Evolutionary conservation across 2,329 filamentous ascomycete genomes (phyloP).

Genomic region (Alternaria postmessia): DNA sequence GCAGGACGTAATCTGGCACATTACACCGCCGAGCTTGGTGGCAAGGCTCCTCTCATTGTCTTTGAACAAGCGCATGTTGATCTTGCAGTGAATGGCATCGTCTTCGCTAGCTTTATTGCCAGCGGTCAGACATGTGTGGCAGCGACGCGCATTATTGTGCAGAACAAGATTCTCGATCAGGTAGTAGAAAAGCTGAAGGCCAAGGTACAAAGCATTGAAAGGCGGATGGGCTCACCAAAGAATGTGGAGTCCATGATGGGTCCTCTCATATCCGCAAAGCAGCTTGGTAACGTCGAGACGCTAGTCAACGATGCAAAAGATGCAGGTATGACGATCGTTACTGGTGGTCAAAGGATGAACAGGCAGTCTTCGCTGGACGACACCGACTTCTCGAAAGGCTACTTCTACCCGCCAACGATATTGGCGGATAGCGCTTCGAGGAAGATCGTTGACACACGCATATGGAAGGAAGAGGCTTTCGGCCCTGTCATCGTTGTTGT

Average conservation of each 20-base stretch:
- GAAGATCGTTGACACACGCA: constrained; percentile 47
- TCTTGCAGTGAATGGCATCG: constrained; percentile 50
- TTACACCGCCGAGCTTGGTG: constrained; percentile 50
- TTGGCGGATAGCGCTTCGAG: constrained; percentile 40
- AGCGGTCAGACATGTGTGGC: constrained; percentile 66
- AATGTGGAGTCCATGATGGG: constrained; percentile 70
- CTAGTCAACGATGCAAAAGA: constrained; percentile 49
- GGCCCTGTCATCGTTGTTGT: constrained; percentile 61
- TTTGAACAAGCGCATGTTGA: constrained; percentile 50
- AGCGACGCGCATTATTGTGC: constrained; percentile 62
- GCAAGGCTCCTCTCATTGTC: constrained; percentile 50
- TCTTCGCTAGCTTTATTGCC: constrained; percentile 58
- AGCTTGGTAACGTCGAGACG: constrained; percentile 48
- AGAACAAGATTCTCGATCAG: constrained; percentile 54
- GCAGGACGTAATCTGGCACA: constrained; percentile 46
- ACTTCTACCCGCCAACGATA: constrained; percentile 60
- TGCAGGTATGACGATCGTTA: constrained; percentile 53
- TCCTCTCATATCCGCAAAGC: constrained; percentile 66
- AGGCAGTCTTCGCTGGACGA: constrained; percentile 60
- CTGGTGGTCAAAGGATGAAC: constrained; percentile 60
- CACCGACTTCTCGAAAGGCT: constrained; percentile 61
- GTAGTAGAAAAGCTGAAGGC: constrained; percentile 51
- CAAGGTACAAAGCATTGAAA: constrained; percentile 60
- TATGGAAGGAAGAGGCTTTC: constrained; percentile 60
- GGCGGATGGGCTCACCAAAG: constrained; percentile 65